These are phyloP conservation scores for Mycosphaerella arachidis DNA, from an alignment of 2,329 filamentous ascomycete species.

Conservation along the genomic window DNA sequence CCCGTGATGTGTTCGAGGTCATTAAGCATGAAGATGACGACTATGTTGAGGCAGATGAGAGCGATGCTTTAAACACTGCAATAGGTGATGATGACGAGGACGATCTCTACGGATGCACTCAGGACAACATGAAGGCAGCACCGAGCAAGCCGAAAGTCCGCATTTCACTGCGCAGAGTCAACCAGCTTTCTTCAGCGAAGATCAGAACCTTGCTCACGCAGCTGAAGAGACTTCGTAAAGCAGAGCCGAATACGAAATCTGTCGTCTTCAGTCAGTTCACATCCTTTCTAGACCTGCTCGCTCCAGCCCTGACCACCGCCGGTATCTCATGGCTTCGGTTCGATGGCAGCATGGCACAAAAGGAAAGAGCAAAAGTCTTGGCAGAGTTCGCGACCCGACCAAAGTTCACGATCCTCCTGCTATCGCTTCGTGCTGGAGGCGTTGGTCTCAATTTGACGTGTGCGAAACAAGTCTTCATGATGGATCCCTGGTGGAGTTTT, in stretches of 20 bases:
- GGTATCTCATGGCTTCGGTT: constrained; percentile 80
- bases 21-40: constrained; percentile 65
- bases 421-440: constrained; percentile 83
- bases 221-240: constrained; percentile 63
- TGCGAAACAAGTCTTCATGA: constrained; percentile 90
- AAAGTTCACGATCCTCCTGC: constrained; percentile 69
- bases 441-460: constrained; percentile 90
- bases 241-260: constrained; percentile 65
- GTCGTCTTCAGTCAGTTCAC: constrained; percentile 98
- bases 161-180: constrained; percentile 58
- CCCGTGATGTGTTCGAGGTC: constrained; percentile 86
- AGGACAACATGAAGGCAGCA: constrained; percentile 22
- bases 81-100: constrained; percentile 23
- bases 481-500: constrained; percentile 99
- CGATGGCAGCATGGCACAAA: constrained; percentile 86
- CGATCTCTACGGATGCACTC: constrained; percentile 37
- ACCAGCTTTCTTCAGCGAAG: constrained; percentile 76
- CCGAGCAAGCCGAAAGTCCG: constrained; percentile 27
- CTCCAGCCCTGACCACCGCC: constrained; percentile 67
- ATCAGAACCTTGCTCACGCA: constrained; percentile 74
- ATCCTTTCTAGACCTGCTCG: constrained; percentile 87
- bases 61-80: constrained; percentile 17
- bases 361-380: constrained; percentile 73
- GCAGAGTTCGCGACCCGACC: constrained; percentile 57
- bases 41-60: constrained; percentile 13